Base-by-base conservation (phyloP, 2,329 filamentous ascomycete species). In the Didymella lethalis region DNA sequence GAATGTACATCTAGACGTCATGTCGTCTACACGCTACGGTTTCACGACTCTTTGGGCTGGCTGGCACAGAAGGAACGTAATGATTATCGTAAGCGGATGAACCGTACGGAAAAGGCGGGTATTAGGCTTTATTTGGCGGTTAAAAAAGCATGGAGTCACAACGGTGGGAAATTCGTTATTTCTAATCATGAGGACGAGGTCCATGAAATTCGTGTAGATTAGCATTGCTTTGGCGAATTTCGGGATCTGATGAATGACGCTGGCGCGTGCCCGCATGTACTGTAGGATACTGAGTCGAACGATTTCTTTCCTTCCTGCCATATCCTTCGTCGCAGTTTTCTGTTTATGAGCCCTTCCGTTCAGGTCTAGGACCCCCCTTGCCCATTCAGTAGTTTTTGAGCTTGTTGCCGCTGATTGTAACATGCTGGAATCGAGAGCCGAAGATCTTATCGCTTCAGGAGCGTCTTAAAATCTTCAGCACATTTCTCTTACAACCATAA, bases 141-240 rank as follows among this genome's bases (percentile, higher is more conserved):
- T 51, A 48, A 57, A 68, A 68, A 68, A 68, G 65, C 64, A 68
- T 61, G 65, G 65, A 64, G 65, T 68, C 55, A 59, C 56, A 49
- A 50, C 23, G 58, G 60, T 31, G 54, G 44, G 51, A 36, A 43
- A 44, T 52, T 45, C 36, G 38, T 32, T 59, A 60, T 62, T 61
- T 58, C 48, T 63, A 54, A 52, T 47, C 50, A 57, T 48, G 59
- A 53, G 47, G 48, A 60, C 48, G 26, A 40, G 45, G 38, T 20
- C 36, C n/a, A 36, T 57, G 53, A 26, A 47, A 48, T 54, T 55
- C 52, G 36, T 67, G 65, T 67, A 66, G 62, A 67, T 47, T 63
- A 63, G 64, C 62, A 64, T 66, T 64, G 43, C 48, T 50, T 46
- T 41, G 60, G 60, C 58, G 59, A 59, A 57, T 51, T 54, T 54